Evolutionary conservation across 2,329 filamentous ascomycete species (phyloP).

Genomic region (Neonectria neomacrospora): DNA sequence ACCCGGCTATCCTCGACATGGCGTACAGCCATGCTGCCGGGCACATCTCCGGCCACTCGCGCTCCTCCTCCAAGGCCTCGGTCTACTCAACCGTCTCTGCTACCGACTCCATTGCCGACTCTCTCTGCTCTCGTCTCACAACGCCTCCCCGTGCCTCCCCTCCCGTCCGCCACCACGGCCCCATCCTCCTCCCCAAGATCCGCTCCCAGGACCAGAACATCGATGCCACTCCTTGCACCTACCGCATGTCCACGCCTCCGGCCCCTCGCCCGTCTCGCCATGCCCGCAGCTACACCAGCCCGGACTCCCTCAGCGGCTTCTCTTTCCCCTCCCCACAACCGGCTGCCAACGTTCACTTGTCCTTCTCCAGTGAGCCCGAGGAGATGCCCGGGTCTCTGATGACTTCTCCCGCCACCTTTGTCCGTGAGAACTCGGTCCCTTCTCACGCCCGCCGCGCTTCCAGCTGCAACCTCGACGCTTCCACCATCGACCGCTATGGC

Average conservation of each 20-base stretch:
- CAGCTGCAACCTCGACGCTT: slow-evolving; percentile 74
- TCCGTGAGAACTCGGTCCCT: slow-evolving; percentile 49
- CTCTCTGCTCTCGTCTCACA: slow-evolving; percentile 73
- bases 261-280: slow-evolving; percentile 55
- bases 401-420: slow-evolving; percentile 72
- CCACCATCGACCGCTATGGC: slow-evolving; percentile 74
- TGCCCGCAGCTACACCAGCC: slow-evolving; percentile 69
- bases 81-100: slow-evolving; percentile 70
- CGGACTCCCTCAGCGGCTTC: slow-evolving; percentile 62
- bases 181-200: slow-evolving; percentile 85
- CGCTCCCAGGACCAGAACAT: slow-evolving; percentile 84
- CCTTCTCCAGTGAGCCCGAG: slow-evolving; percentile 52
- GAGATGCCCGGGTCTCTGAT: slow-evolving; percentile 63
- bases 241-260: slow-evolving; percentile 49
- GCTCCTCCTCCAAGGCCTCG: slow-evolving; percentile 73
- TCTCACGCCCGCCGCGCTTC: slow-evolving; percentile 67
- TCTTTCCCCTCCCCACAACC: slow-evolving; percentile 44
- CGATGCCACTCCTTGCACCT: slow-evolving; percentile 63
- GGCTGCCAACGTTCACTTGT: slow-evolving; percentile 49
- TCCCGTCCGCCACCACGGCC: slow-evolving; percentile 81
- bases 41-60: slow-evolving; percentile 62
- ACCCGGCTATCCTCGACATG: slow-evolving; percentile 66
- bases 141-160: slow-evolving; percentile 74
- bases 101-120: slow-evolving; percentile 67
- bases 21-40: slow-evolving; percentile 53